A percentile compares a stretch with the other conserved stretches of the same genome.
phyloP scores from a whole-genome alignment of 768 basidiomycete genomes.

The Leucogyrophana mollusca region DNA sequence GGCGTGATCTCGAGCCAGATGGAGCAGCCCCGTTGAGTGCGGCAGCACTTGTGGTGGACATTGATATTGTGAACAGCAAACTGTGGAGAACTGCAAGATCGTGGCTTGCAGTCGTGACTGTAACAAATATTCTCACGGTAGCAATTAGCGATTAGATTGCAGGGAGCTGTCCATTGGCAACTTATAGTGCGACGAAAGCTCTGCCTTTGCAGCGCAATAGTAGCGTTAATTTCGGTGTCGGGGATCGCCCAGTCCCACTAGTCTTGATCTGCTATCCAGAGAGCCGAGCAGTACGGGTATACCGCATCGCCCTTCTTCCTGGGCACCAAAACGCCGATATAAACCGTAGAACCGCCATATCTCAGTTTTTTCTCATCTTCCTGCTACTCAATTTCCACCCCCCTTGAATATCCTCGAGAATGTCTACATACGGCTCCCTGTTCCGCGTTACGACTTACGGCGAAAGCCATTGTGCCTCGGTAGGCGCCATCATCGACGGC shows the following conservation, averaged over 20 bases:
- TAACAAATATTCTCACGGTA: constrained; percentile 4
- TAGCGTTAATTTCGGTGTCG: too few species aligned
- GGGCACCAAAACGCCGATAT: too few species aligned
- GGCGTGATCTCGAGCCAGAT: constrained; percentile 57
- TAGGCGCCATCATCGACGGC: constrained; percentile 97
- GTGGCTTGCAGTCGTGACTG: too few species aligned
- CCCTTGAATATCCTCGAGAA: too few species aligned
- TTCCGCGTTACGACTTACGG: constrained; percentile 98
- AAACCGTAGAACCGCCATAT: too few species aligned
- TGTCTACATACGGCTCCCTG: constrained; percentile 92
- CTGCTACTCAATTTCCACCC: too few species aligned
- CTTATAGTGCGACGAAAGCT: constrained; percentile 3
- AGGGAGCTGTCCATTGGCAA: constrained; percentile 8
- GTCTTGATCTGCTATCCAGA: too few species aligned
- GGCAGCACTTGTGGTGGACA: constrained; percentile 12
- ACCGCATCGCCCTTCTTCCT: too few species aligned
- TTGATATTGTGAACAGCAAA: background rate
- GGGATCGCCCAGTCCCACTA: too few species aligned
- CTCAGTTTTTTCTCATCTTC: too few species aligned
- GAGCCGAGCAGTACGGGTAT: too few species aligned
- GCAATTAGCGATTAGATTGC: background rate
- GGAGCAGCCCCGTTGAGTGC: constrained; percentile 20
- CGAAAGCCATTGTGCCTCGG: constrained; percentile 95
- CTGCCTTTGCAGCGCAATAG: background rate
- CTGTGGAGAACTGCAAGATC: background rate